phyloP scores from a whole-genome alignment of 2,329 filamentous ascomycete genomes.

The Cladophialophora yegresii region DNA sequence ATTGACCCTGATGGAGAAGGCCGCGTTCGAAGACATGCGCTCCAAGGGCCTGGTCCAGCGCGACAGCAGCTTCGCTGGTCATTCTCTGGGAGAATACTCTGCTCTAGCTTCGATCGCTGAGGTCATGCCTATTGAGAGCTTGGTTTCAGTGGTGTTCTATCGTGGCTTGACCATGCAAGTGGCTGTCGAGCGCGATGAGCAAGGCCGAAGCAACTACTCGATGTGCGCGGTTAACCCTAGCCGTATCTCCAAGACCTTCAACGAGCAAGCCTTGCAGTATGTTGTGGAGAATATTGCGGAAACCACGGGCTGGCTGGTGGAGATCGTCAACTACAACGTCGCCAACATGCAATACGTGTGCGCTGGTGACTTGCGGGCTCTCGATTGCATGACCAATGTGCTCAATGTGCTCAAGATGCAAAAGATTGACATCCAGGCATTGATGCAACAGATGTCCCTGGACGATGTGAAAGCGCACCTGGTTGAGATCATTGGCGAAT shows the following conservation, averaged over 20 bases:
- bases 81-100: slow-evolving; percentile 97
- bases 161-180: slow-evolving; percentile 99
- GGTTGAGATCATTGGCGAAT: slow-evolving; percentile 85
- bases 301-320: slow-evolving; percentile 89
- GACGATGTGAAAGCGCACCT: slow-evolving; percentile 91
- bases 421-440: slow-evolving; percentile 93
- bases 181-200: slow-evolving; percentile 90
- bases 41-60: slow-evolving; percentile 92
- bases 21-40: slow-evolving; percentile 98
- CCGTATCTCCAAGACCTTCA: slow-evolving; percentile 97
- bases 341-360: slow-evolving; percentile 71
- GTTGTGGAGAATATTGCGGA: slow-evolving; percentile 94
- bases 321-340: slow-evolving; percentile 95
- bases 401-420: slow-evolving; percentile 95
- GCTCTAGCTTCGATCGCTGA: slow-evolving; percentile 93
- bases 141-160: slow-evolving; percentile 99
- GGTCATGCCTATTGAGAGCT: slow-evolving; percentile 98
- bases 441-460: slow-evolving; percentile 81
- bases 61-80: slow-evolving; percentile 95
- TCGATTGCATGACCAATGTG: slow-evolving; percentile 71
- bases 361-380: slow-evolving; percentile 66
- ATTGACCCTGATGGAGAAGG: slow-evolving; percentile 98
- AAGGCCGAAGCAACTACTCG: slow-evolving; percentile 93
- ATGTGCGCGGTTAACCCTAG: slow-evolving; percentile 99
- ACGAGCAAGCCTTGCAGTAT: slow-evolving; percentile 94